Evolutionary conservation across 192 early-diverging fungal genomes (phyloP).

Genomic region (Umbelopsis isabellina): DNA sequence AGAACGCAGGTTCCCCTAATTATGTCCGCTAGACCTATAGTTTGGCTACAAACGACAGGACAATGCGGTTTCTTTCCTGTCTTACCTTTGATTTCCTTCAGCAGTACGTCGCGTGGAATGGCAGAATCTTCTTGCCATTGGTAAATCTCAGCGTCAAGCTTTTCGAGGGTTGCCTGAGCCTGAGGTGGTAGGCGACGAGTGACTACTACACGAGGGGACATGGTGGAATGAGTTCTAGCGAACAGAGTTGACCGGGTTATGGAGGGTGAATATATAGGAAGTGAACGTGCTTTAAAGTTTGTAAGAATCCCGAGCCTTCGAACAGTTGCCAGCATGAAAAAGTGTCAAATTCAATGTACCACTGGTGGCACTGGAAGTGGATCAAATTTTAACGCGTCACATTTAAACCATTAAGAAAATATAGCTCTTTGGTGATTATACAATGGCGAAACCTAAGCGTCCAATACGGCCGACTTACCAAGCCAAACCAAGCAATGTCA

Average conservation of each 20-base stretch:
- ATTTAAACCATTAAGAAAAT: no score
- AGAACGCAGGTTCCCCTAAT: no score
- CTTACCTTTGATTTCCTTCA: conserved; percentile 49
- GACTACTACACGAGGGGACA: conserved; percentile 26
- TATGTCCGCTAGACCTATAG: no score
- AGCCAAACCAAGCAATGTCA: neutral
- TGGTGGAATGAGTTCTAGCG: conserved; percentile 4
- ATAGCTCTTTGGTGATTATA: neutral
- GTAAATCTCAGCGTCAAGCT: conserved; percentile 47
- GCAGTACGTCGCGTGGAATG: conserved; percentile 55
- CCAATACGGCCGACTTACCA: neutral
- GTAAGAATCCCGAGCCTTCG: neutral
- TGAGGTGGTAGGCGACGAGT: conserved; percentile 37
- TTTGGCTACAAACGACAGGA: no score
- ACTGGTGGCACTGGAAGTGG: no score
- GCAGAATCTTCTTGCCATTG: conserved; percentile 56
- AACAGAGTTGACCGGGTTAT: neutral
- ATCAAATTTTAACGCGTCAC: neutral
- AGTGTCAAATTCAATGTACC: no score
- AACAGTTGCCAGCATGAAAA: neutral
- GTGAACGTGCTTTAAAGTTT: neutral
- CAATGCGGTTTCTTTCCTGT: neutral
- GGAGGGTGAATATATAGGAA: neutral
- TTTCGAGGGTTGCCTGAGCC: conserved; percentile 28
- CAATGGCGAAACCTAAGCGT: conserved; percentile 11